Evolutionary conservation across 2,329 filamentous ascomycete genomes (phyloP).

Genomic region (Capronia epimyces): DNA sequence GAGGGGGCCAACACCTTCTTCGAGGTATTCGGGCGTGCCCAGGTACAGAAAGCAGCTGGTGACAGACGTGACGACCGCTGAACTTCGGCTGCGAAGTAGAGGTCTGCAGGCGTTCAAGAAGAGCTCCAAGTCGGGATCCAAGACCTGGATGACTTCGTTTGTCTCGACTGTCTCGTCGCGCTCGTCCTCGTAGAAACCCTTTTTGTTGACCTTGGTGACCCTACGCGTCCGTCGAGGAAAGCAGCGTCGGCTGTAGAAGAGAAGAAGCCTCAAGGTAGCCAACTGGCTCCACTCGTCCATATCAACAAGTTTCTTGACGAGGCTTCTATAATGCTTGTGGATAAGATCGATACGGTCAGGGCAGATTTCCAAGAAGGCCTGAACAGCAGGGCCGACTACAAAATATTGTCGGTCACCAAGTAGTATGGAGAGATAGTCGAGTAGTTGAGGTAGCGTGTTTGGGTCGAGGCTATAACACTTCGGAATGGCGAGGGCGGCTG

Average conservation of each 20-base stretch:
- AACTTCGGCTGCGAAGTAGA: slow-evolving; percentile 87
- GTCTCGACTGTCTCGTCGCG: slow-evolving; percentile 41
- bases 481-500: slow-evolving; percentile 86
- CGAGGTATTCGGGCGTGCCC: slow-evolving; percentile 70
- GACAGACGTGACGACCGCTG: slow-evolving; percentile 84
- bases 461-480: slow-evolving; percentile 94
- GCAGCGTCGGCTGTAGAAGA: slow-evolving; percentile 76
- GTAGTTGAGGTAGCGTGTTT: slow-evolving; percentile 72
- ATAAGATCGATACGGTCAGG: slow-evolving; percentile 82
- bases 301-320: slow-evolving; percentile 87
- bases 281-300: slow-evolving; percentile 99
- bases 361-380: slow-evolving; percentile 82
- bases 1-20: slow-evolving; percentile 71
- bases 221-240: slow-evolving; percentile 67
- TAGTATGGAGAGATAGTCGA: slow-evolving; percentile 72
- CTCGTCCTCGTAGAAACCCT: slow-evolving; percentile 77
- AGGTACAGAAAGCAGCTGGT: slow-evolving; percentile 79
- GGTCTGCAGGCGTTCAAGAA: slow-evolving; percentile 73
- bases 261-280: slow-evolving; percentile 73
- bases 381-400: slow-evolving; percentile 88
- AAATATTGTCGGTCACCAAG: slow-evolving; percentile 91
- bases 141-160: slow-evolving; percentile 52
- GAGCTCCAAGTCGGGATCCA: slow-evolving; percentile 78
- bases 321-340: slow-evolving; percentile 77
- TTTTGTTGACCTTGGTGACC: slow-evolving; percentile 52